Evolutionary conservation across 306 rosid genomes (phyloP).

Genomic region (Boehmeria nivea): DNA sequence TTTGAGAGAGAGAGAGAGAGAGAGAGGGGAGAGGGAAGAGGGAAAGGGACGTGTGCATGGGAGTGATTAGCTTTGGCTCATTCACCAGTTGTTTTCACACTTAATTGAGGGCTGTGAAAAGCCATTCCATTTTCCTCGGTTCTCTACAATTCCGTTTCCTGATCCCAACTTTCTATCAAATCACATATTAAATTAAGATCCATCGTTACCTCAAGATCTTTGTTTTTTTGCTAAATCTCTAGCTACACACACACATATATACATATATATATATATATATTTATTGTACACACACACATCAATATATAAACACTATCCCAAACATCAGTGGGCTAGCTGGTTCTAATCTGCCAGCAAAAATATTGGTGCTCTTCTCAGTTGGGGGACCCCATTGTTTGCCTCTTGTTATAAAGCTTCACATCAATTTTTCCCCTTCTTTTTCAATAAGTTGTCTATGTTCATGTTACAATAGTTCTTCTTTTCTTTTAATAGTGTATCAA

Average conservation of each 20-base stretch:
- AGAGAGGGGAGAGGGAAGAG: slow-evolving; percentile 35
- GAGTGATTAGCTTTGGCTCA: slow-evolving; percentile 74
- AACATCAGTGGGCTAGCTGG: too few species aligned
- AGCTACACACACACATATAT: background rate
- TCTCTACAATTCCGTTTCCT: slow-evolving; percentile 68
- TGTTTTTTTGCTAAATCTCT: background rate
- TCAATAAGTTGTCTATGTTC: too few species aligned
- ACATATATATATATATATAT: background rate
- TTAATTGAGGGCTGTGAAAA: slow-evolving; percentile 30
- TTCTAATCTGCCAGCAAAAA: too few species aligned
- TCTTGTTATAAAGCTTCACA: too few species aligned
- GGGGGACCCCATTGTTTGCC: too few species aligned
- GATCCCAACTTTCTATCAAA: background rate
- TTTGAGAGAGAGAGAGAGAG: slow-evolving; percentile 12
- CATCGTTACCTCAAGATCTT: background rate
- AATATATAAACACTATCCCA: too few species aligned
- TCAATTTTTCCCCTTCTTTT: too few species aligned
- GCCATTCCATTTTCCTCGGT: slow-evolving; percentile 41
- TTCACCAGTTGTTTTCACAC: slow-evolving; percentile 76
- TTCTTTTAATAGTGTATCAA: too few species aligned
- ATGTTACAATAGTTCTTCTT: too few species aligned
- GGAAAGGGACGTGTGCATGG: slow-evolving; percentile 98
- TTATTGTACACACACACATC: too few species aligned
- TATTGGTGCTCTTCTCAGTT: background rate
- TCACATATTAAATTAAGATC: too few species aligned